Evolutionary conservation across 1,139 yeast genomes (phyloP).

Genomic region (Trichomonascaceae sp.): DNA sequence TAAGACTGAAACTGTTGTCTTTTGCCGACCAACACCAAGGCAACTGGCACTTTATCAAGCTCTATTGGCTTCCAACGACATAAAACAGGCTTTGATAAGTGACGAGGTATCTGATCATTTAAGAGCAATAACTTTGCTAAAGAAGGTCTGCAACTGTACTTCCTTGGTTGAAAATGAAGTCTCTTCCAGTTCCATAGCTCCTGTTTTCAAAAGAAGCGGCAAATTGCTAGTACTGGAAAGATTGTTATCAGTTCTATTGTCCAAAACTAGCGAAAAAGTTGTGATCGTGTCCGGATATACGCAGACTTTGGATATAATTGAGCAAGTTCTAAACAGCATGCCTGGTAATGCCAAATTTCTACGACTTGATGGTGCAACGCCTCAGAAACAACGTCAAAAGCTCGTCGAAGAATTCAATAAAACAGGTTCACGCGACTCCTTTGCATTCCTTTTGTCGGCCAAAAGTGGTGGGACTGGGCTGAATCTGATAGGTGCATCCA

Average conservation of each 20-base stretch:
- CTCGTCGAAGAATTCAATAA: conserved; percentile 68
- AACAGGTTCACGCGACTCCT: conserved; percentile 37
- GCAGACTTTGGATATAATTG: conserved; percentile 74
- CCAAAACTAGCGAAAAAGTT: conserved; percentile 55
- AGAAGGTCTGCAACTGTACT: conserved; percentile 84
- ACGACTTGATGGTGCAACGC: conserved; percentile 82
- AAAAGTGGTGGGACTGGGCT: conserved; percentile 95
- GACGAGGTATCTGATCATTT: conserved; percentile 45
- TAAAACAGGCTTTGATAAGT: conserved; percentile 27
- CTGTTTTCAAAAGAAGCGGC: conserved; percentile 23
- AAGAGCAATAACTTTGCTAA: conserved; percentile 64
- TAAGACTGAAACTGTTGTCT: conserved; percentile 71
- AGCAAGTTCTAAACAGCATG: conserved; percentile 46
- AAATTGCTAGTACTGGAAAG: conserved; percentile 32
- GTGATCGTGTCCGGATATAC: conserved; percentile 89
- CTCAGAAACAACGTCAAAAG: conserved; percentile 54
- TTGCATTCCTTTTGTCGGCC: conserved; percentile 75
- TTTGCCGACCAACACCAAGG: conserved; percentile 63
- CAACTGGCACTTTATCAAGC: conserved; percentile 54
- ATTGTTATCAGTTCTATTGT: conserved; percentile 27
- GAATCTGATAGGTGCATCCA: conserved; percentile 83
- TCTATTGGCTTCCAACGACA: conserved; percentile 27
- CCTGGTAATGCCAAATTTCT: conserved; percentile 41
- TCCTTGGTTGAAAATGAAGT: conserved; percentile 42
- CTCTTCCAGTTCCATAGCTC: not conserved